Evolutionary conservation across 2,329 filamentous ascomycete species (phyloP).

Genomic region (Fusarium udum): DNA sequence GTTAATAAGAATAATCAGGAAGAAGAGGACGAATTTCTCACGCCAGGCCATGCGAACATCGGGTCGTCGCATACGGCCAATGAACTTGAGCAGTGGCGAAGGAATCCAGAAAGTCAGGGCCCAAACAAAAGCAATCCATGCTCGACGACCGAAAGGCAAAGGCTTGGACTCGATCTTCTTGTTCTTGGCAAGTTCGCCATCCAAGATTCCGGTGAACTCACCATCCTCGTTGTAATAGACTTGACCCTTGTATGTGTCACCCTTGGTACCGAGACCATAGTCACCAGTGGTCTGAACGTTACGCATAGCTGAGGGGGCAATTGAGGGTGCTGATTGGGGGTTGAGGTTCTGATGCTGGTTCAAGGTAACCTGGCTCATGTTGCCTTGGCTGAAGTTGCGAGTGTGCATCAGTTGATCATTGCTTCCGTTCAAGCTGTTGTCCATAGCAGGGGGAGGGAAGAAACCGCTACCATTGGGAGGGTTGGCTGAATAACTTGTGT

Average conservation of each 20-base stretch:
- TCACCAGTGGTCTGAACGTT: slow-evolving; percentile 73
- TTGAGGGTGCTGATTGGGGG: slow-evolving; percentile 63
- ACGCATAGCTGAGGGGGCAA: slow-evolving; percentile 66
- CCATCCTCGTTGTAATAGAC: slow-evolving; percentile 78
- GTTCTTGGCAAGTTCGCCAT: slow-evolving; percentile 79
- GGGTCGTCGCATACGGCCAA: slow-evolving; percentile 96
- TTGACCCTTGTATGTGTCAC: slow-evolving; percentile 78
- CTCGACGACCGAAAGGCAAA: slow-evolving; percentile 70
- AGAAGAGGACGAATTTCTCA: slow-evolving; percentile 87
- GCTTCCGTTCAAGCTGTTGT: slow-evolving; percentile 71
- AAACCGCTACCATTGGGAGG: slow-evolving; percentile 75
- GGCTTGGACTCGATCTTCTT: slow-evolving; percentile 79
- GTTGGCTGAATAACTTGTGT: slow-evolving; percentile 75
- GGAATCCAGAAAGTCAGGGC: slow-evolving; percentile 93
- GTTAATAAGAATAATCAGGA: slow-evolving; percentile 85
- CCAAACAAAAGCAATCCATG: slow-evolving; percentile 88
- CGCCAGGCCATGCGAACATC: slow-evolving; percentile 98
- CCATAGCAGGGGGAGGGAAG: slow-evolving; percentile 71
- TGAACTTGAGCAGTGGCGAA: slow-evolving; percentile 78
- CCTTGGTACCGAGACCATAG: slow-evolving; percentile 88
- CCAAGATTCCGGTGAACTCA: slow-evolving; percentile 73
- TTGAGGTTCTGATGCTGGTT: slow-evolving; percentile 52
- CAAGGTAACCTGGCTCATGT: slow-evolving; percentile 63
- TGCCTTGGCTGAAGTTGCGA: slow-evolving; percentile 65
- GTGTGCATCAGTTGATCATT: slow-evolving; percentile 76